Evolutionary conservation across 192 early-diverging fungal genomes (phyloP).

Genomic region (Backusella tarrabulga): DNA sequence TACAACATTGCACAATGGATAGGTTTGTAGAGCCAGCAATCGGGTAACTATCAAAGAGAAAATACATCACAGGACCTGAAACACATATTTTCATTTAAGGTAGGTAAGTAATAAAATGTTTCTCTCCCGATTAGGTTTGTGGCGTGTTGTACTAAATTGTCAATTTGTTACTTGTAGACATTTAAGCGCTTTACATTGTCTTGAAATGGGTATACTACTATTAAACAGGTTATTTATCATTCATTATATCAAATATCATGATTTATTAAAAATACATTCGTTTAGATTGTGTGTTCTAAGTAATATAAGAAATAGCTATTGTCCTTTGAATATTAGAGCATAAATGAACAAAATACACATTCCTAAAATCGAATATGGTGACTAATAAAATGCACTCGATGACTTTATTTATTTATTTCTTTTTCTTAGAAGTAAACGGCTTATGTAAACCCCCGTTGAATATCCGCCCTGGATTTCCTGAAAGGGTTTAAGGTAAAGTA

Average conservation of each 20-base stretch:
- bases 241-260: background rate
- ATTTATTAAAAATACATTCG: background rate
- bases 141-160: slow-evolving; percentile 5
- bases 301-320: background rate
- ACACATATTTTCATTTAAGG: background rate
- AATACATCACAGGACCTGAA: background rate
- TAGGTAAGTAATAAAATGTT: background rate
- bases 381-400: background rate
- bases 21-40: background rate
- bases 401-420: background rate
- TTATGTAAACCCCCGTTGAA: background rate
- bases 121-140: background rate
- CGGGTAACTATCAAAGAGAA: background rate
- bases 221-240: background rate
- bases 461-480: background rate
- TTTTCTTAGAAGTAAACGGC: background rate
- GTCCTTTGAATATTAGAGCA: background rate
- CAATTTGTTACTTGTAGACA: background rate
- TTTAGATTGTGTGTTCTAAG: background rate
- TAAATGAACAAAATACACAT: background rate
- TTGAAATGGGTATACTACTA: background rate
- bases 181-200: background rate
- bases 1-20: background rate
- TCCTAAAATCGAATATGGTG: background rate
- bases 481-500: background rate